Conservation (phyloP, 2,329 filamentous ascomycete species). For the Penicillium sp. region DNA sequence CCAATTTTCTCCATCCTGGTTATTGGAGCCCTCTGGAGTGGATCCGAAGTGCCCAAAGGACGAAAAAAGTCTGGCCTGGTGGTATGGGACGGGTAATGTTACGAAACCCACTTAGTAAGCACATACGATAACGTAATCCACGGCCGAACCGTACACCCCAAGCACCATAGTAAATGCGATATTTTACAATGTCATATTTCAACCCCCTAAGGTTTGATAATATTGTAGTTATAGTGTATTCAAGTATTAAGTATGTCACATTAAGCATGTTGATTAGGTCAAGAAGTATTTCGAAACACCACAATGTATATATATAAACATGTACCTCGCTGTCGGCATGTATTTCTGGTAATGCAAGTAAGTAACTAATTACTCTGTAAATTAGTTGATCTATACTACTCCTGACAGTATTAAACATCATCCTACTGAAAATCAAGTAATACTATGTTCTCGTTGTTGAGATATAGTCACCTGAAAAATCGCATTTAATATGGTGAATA, state of each 20-base stretch:
- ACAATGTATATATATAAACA: background rate
- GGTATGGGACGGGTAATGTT: slow-evolving; percentile 3
- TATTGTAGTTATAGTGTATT: background rate
- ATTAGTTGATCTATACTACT: background rate
- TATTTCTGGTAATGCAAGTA: background rate
- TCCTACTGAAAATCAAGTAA: background rate
- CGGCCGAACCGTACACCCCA: too few relatives aligned
- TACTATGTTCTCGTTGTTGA: background rate
- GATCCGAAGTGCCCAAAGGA: background rate
- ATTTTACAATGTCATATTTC: too few relatives aligned
- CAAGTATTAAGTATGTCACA: background rate
- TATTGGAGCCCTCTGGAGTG: background rate
- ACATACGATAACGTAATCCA: background rate
- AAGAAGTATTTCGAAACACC: background rate
- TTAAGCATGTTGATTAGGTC: background rate
- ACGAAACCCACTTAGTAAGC: background rate
- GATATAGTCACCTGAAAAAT: background rate
- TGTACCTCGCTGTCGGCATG: background rate
- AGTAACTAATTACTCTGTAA: background rate
- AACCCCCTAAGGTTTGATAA: too few relatives aligned
- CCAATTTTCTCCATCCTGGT: background rate
- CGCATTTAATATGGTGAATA: background rate
- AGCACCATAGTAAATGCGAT: too few relatives aligned
- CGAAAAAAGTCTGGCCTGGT: slow-evolving; percentile 8
- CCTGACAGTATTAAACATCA: background rate